Evolutionary conservation across 495 filamentous ascomycete species (phyloP).

Genomic region (Neurospora sublineolata): DNA sequence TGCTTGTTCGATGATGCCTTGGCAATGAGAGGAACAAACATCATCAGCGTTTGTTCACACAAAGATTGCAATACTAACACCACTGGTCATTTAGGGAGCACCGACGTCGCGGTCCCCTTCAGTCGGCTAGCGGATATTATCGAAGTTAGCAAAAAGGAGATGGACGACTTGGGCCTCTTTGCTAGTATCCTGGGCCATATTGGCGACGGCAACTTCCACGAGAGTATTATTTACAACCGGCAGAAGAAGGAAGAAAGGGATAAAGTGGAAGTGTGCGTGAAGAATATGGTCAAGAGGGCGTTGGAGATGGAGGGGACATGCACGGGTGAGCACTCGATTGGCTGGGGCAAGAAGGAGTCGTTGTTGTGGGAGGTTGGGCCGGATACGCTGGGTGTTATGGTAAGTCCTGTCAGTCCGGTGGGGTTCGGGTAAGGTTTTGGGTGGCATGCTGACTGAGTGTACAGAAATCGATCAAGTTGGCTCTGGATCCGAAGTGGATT

Average conservation of each 20-base stretch:
- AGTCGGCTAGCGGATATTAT: conserved; percentile 81
- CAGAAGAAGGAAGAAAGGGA: conserved; percentile 52
- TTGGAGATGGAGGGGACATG: conserved; percentile 90
- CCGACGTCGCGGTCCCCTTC: conserved; percentile 84
- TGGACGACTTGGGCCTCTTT: conserved; percentile 74
- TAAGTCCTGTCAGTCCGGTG: conserved; percentile 2
- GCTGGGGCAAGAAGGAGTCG: conserved; percentile 75
- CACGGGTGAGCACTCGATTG: conserved; percentile 83
- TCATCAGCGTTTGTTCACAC: background rate
- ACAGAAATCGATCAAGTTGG: conserved; percentile 60
- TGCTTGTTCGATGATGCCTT: background rate
- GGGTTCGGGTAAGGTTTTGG: background rate
- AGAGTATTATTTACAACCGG: conserved; percentile 74
- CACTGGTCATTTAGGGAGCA: conserved; percentile 37
- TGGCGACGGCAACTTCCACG: conserved; percentile 87
- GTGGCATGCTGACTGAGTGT: background rate
- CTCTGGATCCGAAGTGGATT: conserved; percentile 83
- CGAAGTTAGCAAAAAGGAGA: conserved; percentile 78
- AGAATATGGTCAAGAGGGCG: conserved; percentile 79
- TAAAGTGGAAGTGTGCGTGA: conserved; percentile 66
- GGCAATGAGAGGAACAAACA: background rate
- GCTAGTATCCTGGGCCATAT: conserved; percentile 76
- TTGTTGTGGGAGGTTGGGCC: conserved; percentile 72
- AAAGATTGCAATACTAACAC: background rate
- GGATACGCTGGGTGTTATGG: conserved; percentile 74